phyloP scores from a whole-genome alignment of 495 filamentous ascomycete species.

The Durotheca rogersii region DNA sequence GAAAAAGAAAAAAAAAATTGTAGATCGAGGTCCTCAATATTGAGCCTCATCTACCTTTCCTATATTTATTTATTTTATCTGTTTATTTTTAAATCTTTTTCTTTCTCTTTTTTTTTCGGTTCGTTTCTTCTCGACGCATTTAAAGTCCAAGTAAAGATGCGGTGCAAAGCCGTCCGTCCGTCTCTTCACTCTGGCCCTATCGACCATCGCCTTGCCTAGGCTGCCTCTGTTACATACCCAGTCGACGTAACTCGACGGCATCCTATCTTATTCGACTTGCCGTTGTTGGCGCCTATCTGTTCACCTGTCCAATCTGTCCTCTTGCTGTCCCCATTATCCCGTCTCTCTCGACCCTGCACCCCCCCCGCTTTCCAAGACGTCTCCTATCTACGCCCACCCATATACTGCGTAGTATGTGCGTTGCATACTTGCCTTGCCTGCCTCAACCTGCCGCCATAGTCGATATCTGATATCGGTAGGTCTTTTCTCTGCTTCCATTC shows the following conservation, averaged over 20 bases:
- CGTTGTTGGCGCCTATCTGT: no score
- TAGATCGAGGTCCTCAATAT: constrained; percentile 1
- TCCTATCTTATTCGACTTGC: background rate
- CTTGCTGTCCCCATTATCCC: no score
- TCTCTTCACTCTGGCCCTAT: background rate
- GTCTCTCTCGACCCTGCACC: no score
- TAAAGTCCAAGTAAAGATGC: background rate
- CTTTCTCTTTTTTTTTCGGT: background rate
- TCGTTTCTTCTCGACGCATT: background rate
- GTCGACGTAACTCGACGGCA: no score
- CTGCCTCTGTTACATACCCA: background rate
- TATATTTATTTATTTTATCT: background rate
- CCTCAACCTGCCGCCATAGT: background rate
- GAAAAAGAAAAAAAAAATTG: constrained; percentile 1
- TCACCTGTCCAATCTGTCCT: no score
- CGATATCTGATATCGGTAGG: background rate
- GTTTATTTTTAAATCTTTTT: background rate
- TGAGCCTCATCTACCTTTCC: background rate
- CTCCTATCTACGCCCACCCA: background rate
- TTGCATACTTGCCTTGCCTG: background rate
- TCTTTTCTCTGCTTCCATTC: no score
- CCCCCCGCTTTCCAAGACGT: no score
- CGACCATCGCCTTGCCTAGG: background rate
- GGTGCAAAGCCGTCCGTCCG: background rate
- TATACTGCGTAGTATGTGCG: background rate